These are phyloP conservation scores for Sonneratia caseolaris DNA, from an alignment of 345 rosid species.

Conservation along the genomic window DNA sequence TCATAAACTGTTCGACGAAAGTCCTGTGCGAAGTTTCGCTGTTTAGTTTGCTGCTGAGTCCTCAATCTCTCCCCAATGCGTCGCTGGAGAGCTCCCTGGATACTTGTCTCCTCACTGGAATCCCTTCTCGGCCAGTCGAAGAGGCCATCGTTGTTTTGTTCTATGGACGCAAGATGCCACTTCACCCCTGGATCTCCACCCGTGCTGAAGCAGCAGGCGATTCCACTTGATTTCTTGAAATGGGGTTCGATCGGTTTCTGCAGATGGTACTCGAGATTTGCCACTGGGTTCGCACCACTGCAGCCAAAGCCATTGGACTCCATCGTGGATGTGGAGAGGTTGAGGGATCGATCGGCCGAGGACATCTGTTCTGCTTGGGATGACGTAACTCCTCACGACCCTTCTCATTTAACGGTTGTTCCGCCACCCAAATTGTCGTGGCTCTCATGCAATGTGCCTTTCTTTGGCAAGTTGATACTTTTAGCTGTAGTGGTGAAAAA, in stretches of 20 bases:
- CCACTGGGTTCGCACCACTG: constrained; percentile 74
- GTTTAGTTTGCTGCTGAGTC: background rate
- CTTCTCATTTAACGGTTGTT: background rate
- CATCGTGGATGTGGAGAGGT: constrained; percentile 69
- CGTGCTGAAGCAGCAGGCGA: constrained; percentile 12
- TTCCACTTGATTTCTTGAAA: constrained; percentile 42
- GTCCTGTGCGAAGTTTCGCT: background rate
- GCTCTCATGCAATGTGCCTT: background rate
- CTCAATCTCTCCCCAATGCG: constrained; percentile 3
- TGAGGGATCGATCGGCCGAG: constrained; percentile 52
- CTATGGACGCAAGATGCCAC: constrained; percentile 13
- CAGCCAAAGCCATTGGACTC: constrained; percentile 79
- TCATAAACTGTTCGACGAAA: constrained; percentile 1
- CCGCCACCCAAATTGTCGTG: background rate
- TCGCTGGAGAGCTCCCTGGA: constrained; percentile 5
- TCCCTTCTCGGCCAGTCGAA: constrained; percentile 8
- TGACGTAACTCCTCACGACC: constrained; percentile 35
- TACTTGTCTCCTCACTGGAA: constrained; percentile 6
- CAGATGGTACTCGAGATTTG: constrained; percentile 58
- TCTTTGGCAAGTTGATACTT: background rate
- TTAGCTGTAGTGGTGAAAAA: background rate
- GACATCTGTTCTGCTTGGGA: constrained; percentile 85
- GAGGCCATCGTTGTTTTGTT: background rate
- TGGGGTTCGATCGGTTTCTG: constrained; percentile 64
- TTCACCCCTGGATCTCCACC: constrained; percentile 18